Evolutionary conservation across 805 yeast genomes (phyloP), one percentile per base, ranked within the genome.

Genomic region (Kuraishia molischiana): DNA sequence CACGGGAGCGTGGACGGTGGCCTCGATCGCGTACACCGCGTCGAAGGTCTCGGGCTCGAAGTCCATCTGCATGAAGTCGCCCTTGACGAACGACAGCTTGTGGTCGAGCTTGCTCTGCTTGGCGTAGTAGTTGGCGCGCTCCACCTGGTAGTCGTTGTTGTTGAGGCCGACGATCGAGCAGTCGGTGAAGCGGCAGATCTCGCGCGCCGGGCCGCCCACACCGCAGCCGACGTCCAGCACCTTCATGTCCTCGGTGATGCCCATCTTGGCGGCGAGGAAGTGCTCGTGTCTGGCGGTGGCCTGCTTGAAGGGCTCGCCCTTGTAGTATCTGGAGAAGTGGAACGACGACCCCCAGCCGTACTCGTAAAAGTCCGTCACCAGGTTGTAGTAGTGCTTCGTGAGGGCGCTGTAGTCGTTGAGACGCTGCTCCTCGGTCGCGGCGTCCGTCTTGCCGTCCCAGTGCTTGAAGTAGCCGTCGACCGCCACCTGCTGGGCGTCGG

Each of bases 261-360:
- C 83, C 74, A 89, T 87, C 67, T 84, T 80, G 61, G 71, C 66
- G 31, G 98, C 98, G 49, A 90, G 68, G 63, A 74, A 92, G 65
- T 92, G 97, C 68, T 90, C 98, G 62, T 90, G 98, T 69, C 95
- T 80, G 29, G 97, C 97, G 48, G 85, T 79, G 32, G 97, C 95
- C 63, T 90, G 97, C 53, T 75, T 67, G 67, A 92, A 92, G 18
- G 92, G 77, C 66, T 92, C 98, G 45, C 97, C 97, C 56, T 69
- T 72, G 69, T 85, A 90, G 68, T 81, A 92, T 53, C 96, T 79
- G 31, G 95, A 85, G 62, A 92, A 92, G 63, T 92, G 98, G 85
- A 92, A 92, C 13, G 96, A 85, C 14, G 95, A 74, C 47, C 98
- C 98, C 98, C 98, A 92, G 36, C 98, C 98, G 62, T 92, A 90